A percentile compares a stretch with the other conserved stretches of the same genome.
phyloP scores from a whole-genome alignment of 768 basidiomycete genomes.

The Termitomyces titanicus region DNA sequence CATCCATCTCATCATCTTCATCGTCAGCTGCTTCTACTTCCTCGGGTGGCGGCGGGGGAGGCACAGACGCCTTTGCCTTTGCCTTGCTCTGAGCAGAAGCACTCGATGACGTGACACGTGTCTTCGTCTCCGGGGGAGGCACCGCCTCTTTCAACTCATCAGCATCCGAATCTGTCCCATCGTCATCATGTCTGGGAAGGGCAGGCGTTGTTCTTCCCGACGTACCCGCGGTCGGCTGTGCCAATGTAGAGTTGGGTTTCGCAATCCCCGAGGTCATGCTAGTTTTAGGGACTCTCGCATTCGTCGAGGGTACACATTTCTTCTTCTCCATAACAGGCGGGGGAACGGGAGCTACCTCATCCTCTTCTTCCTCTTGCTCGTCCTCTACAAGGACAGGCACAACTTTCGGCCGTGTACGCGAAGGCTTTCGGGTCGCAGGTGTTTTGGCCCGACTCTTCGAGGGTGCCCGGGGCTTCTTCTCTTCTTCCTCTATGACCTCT shows the following conservation, averaged over 20 bases:
- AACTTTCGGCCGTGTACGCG: constrained; percentile 21
- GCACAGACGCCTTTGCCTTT: neutral
- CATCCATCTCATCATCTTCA: neutral
- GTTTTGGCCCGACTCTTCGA: constrained; percentile 11
- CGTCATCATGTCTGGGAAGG: neutral
- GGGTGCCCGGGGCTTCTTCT: constrained; percentile 5
- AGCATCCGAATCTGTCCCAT: neutral
- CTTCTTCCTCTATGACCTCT: constrained; percentile 10
- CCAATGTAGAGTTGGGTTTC: neutral
- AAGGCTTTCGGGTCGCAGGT: constrained; percentile 10
- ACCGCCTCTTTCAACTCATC: constrained; percentile 1
- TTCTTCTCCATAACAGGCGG: neutral
- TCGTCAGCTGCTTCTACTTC: neutral
- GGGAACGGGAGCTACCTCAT: constrained; percentile 10
- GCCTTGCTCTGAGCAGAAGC: neutral
- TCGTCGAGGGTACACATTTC: neutral
- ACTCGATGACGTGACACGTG: neutral
- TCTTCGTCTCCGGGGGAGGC: neutral
- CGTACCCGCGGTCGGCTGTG: neutral
- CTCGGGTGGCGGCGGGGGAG: neutral
- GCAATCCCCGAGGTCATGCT: neutral
- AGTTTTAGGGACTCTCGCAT: neutral
- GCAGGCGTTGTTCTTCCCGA: constrained; percentile 9
- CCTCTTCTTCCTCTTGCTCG: constrained; percentile 21
- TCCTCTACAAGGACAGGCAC: constrained; percentile 8